Evolutionary conservation across 1,284 basidiomycete genomes (phyloP), one percentile per base, ranked within the genome.

Genomic region (Sporisorium exsertum): DNA sequence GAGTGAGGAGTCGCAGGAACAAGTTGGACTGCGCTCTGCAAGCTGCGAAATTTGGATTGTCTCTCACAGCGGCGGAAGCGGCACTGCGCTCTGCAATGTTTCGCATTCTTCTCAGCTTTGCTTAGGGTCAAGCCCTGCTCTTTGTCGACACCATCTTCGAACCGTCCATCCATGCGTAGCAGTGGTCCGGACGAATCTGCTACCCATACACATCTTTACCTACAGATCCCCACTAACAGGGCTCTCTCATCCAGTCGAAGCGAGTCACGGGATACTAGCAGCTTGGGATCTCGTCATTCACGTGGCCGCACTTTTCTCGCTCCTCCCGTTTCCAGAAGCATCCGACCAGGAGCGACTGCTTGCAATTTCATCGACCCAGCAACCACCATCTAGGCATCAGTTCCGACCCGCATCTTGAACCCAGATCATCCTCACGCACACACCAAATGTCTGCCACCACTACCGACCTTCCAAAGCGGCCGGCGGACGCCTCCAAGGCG

Each of bases 401-500:
- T 33, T 26, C 40, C 10, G 5, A 27, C 5, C 37, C 22, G n/a
- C 42, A 45, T 29, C 42, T 37, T 20, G 37, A 40, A 40, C 37
- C 18, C 37, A n/a, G 37, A 40, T 16, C 37, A 18, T 10, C 27
- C 6, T 12, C 42, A 20, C 13, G 26, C 29, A 9, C 49, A 29
- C 22, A 26, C 49, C 52, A 32, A 43, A 75, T 75, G 72, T 75
- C 72, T 42, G 56, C 62, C 24, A 35, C 35, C 35, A 56, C 66
- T 40, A 55, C 71, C 37, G 69, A 77, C 20, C 70, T 81, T 47
- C 67, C 80, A 22, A 69, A 77, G 50, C 61, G 69, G 22, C 77
- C 80, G 3, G 79, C 78, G 1, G 76, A 79, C 32, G 76, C 81
- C 45, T 78, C 81, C 24, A 69, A 75, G 63, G 72, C 79, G 8